Percentiles rank a stretch among this genome's conserved stretches.
These are phyloP conservation scores for Plantago coronopus DNA, from an alignment of 305 asterid genomes.

Conservation along the genomic window DNA sequence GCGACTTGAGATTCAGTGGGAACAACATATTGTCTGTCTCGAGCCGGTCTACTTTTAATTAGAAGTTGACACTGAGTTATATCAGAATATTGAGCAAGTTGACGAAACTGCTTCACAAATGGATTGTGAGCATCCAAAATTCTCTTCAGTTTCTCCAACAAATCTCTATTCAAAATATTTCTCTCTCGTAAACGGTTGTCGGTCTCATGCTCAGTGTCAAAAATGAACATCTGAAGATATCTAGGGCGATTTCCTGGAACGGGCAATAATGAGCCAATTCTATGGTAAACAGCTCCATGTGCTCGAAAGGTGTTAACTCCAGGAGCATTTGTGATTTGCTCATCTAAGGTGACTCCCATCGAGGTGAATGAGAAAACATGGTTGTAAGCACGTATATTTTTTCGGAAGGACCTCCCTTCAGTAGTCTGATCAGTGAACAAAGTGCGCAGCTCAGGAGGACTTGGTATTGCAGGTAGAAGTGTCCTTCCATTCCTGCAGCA, in stretches of 20 bases:
- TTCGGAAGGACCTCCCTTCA: neutral
- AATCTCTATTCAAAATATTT: neutral
- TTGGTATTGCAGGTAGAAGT: neutral
- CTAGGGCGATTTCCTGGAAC: neutral
- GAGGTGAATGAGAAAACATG: slow-evolving; percentile 8
- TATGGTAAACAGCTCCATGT: neutral
- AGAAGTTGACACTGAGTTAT: neutral
- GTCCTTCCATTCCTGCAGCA: neutral
- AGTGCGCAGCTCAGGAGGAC: neutral
- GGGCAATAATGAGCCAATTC: neutral
- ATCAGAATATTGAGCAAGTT: neutral
- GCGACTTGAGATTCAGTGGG: slow-evolving; percentile 1
- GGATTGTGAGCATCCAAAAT: neutral
- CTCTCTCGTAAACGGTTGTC: neutral
- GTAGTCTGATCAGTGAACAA: neutral
- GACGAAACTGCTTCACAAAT: neutral
- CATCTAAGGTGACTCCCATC: neutral
- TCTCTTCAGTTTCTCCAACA: neutral
- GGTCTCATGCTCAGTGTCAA: neutral
- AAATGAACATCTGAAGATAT: neutral
- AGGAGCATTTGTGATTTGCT: neutral
- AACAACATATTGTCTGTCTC: neutral
- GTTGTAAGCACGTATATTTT: neutral
- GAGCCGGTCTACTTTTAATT: neutral
- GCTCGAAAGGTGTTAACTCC: slow-evolving; percentile 1